phyloP scores from a whole-genome alignment of 2,329 filamentous ascomycete genomes.

The Ophiostoma perfectum region DNA sequence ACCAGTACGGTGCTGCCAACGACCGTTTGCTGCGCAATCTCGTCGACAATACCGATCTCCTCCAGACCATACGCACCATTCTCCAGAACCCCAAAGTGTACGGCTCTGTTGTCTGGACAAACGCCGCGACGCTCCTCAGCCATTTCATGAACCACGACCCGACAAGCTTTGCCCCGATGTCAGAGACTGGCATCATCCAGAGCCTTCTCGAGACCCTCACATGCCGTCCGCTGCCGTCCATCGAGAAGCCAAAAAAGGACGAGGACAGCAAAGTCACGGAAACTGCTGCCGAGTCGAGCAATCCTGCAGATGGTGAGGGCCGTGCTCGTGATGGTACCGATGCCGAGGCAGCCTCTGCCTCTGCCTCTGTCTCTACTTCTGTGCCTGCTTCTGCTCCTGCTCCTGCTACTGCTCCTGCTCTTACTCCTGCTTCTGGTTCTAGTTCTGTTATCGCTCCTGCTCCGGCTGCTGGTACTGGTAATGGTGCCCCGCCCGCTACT shows the following conservation, averaged over 20 bases:
- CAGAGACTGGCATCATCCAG: slow-evolving; percentile 84
- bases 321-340: background rate
- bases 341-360: background rate
- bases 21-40: slow-evolving; percentile 87
- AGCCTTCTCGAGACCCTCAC: slow-evolving; percentile 80
- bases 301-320: background rate
- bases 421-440: background rate
- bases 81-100: slow-evolving; percentile 74
- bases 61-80: slow-evolving; percentile 72
- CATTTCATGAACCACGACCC: slow-evolving; percentile 99
- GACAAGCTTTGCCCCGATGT: slow-evolving; percentile 92
- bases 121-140: slow-evolving; percentile 82
- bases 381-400: background rate
- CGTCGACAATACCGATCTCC: slow-evolving; percentile 83
- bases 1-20: slow-evolving; percentile 59
- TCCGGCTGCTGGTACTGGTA: slow-evolving; percentile 14
- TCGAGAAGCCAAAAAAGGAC: slow-evolving; percentile 1
- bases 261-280: background rate
- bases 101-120: slow-evolving; percentile 93
- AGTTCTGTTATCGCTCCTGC: background rate
- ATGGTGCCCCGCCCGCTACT: slow-evolving; percentile 12
- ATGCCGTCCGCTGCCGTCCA: slow-evolving; percentile 40
- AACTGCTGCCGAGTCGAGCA: background rate
- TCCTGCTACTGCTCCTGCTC: background rate
- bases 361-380: background rate